Conservation (phyloP, 768 basidiomycete species). For the Candolleomyces eurysporus region DNA sequence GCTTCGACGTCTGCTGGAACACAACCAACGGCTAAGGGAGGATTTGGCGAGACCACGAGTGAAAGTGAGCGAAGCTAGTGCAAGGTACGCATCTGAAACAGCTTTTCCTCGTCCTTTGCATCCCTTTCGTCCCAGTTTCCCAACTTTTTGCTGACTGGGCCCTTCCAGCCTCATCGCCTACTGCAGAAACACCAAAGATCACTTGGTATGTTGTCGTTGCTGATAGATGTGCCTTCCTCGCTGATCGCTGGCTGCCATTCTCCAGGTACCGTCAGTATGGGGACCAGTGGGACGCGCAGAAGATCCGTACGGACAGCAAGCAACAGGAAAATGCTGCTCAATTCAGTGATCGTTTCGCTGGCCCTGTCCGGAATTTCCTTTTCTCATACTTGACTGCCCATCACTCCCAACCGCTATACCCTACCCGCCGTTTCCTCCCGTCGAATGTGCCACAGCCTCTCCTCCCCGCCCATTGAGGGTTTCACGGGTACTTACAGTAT, state of each 20-base stretch:
- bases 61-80: slow-evolving; percentile 87
- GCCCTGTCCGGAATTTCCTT: not conserved
- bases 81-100: slow-evolving; percentile 56
- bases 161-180: slow-evolving; percentile 80
- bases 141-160: slow-evolving; percentile 8
- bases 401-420: not conserved
- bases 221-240: slow-evolving; percentile 1
- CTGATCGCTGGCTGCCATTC: slow-evolving; percentile 12
- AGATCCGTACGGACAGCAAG: slow-evolving; percentile 86
- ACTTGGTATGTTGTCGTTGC: slow-evolving; percentile 35
- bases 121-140: not conserved
- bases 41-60: slow-evolving; percentile 88
- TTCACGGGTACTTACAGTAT: not conserved
- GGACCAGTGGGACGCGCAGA: slow-evolving; percentile 89
- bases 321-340: slow-evolving; percentile 55
- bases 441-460: not conserved
- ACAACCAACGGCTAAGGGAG: slow-evolving; percentile 88
- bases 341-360: slow-evolving; percentile 44
- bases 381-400: not conserved
- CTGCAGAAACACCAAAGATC: slow-evolving; percentile 93
- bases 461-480: slow-evolving; percentile 4
- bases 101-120: not conserved
- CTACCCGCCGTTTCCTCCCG: not conserved
- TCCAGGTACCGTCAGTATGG: slow-evolving; percentile 93
- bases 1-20: slow-evolving; percentile 89